Evolutionary conservation across 345 rosid species (phyloP).

Genomic region (Corchorus olitorius): DNA sequence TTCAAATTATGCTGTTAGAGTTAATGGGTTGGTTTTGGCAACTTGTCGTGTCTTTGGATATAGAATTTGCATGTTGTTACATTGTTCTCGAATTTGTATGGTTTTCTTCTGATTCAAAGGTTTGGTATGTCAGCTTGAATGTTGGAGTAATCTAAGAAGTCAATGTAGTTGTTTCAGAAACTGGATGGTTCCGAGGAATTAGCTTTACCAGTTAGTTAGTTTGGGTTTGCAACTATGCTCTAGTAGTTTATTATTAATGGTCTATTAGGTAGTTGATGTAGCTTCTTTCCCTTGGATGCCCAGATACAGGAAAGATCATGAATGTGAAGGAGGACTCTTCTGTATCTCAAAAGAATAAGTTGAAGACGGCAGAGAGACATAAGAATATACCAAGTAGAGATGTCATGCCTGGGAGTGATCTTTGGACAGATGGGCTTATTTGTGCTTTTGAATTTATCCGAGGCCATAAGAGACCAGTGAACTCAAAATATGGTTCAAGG

Average conservation of each 20-base stretch:
- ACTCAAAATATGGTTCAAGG: conserved; percentile 34
- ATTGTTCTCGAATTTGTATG: not conserved
- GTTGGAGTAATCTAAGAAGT: not conserved
- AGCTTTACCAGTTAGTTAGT: not conserved
- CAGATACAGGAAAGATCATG: conserved; percentile 15
- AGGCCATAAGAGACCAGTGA: conserved; percentile 36
- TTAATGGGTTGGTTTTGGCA: too few species aligned
- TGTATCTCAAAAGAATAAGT: conserved; percentile 21
- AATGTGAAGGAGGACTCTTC: conserved; percentile 28
- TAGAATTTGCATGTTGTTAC: not conserved
- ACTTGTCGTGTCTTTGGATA: not conserved
- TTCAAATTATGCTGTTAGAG: too few species aligned
- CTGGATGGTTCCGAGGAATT: not conserved
- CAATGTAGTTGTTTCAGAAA: not conserved
- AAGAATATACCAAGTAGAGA: conserved; percentile 33
- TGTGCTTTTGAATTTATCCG: conserved; percentile 81
- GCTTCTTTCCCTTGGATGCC: conserved; percentile 2
- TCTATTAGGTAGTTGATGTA: conserved; percentile 1
- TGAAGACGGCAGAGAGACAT: conserved; percentile 38
- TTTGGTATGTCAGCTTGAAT: not conserved
- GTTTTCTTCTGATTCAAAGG: not conserved
- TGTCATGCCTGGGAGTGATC: conserved; percentile 49
- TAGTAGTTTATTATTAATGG: not conserved
- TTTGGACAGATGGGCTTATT: conserved; percentile 90
- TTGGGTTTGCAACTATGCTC: not conserved